Evolutionary conservation across 73 alveolate genomes (phyloP).

Genomic region (Diophrys appendiculata): DNA sequence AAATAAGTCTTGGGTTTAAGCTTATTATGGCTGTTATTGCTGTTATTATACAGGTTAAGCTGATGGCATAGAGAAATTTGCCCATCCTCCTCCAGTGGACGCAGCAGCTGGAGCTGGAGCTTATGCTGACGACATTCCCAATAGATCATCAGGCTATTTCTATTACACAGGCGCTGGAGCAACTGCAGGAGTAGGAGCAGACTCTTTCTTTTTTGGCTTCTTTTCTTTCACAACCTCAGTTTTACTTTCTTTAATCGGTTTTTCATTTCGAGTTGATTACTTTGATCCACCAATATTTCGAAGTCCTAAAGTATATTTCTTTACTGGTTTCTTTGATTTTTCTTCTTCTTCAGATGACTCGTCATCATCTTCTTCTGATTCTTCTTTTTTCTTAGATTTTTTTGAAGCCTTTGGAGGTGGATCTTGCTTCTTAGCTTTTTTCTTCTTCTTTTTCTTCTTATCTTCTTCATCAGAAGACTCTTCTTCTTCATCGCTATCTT

Average conservation of each 20-base stretch:
- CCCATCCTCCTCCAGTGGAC: not conserved
- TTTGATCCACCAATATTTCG: too few relatives aligned
- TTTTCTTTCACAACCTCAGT: not conserved
- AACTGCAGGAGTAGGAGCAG: not conserved
- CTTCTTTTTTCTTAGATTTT: not conserved
- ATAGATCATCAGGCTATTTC: not conserved
- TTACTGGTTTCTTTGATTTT: not conserved
- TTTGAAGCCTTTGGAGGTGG: too few relatives aligned
- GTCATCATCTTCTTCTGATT: not conserved
- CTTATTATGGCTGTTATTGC: not conserved
- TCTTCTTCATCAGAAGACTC: not conserved
- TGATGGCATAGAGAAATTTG: not conserved
- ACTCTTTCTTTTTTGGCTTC: not conserved
- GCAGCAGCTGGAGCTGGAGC: not conserved
- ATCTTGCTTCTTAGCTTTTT: not conserved
- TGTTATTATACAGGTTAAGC: not conserved
- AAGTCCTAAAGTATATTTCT: too few relatives aligned
- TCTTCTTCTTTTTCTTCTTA: conserved; percentile 1
- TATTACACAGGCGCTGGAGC: not conserved
- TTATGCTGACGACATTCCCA: not conserved
- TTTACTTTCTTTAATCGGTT: not conserved
- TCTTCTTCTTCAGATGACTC: conserved; percentile 3
- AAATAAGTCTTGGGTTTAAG: too few relatives aligned
- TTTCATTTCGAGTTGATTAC: not conserved
- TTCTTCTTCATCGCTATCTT: too few relatives aligned